A percentile compares a stretch with the other conserved stretches of the same genome.
Evolutionary conservation across 192 early-diverging fungal species (phyloP).

Genomic region (Bifiguratus adelaidae): DNA sequence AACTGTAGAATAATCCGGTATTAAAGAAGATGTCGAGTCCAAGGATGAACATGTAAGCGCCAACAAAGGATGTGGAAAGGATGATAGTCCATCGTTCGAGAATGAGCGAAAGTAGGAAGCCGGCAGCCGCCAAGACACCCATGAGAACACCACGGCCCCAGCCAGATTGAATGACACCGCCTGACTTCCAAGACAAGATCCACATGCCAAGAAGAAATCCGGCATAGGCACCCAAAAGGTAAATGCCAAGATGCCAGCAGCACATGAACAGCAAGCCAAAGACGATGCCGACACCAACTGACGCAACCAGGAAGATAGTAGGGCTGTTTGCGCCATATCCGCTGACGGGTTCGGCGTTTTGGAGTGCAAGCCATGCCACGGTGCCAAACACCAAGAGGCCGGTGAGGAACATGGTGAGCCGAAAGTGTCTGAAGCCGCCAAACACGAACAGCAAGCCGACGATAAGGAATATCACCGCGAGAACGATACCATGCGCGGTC

Average conservation of each 20-base stretch:
- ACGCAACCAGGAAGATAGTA: constrained; percentile 45
- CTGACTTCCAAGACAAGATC: constrained; percentile 48
- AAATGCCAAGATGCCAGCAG: constrained; percentile 61
- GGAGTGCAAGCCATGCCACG: constrained; percentile 23
- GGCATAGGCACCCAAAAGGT: constrained; percentile 63
- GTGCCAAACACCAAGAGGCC: constrained; percentile 39
- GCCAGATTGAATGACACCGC: constrained; percentile 50
- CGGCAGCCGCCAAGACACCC: constrained; percentile 43
- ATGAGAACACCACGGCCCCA: constrained; percentile 64
- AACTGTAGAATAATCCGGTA: constrained; percentile 35
- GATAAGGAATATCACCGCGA: background rate
- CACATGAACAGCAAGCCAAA: constrained; percentile 54
- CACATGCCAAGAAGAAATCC: constrained; percentile 70
- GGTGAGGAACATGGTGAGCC: constrained; percentile 24
- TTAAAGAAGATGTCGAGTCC: constrained; percentile 44
- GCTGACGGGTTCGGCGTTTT: constrained; percentile 17
- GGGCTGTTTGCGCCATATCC: constrained; percentile 27
- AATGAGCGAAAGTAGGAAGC: constrained; percentile 53
- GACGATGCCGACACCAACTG: constrained; percentile 50
- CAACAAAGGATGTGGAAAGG: constrained; percentile 31
- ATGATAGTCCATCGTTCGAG: constrained; percentile 37
- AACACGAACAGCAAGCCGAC: constrained; percentile 30
- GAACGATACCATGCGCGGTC: background rate
- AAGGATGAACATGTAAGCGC: constrained; percentile 34
- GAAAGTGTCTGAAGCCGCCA: constrained; percentile 37